Evolutionary conservation across 306 rosid species (phyloP).

Genomic region (Cicer bijugum): DNA sequence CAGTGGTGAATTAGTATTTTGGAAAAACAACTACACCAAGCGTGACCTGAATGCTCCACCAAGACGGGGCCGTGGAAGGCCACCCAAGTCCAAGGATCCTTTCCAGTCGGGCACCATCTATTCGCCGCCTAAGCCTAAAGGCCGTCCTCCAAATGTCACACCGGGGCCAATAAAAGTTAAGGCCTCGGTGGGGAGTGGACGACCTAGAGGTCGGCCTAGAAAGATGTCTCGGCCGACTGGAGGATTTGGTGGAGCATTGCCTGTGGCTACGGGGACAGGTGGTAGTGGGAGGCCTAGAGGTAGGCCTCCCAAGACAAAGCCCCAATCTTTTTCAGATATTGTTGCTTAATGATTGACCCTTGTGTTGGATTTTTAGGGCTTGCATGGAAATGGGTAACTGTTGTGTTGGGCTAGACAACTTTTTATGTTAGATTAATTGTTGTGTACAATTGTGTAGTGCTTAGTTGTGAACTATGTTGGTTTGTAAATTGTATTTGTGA

Average conservation of each 20-base stretch:
- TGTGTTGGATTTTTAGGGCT: conserved; percentile 25
- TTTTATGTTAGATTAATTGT: conserved; percentile 1
- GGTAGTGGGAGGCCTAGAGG: conserved; percentile 61
- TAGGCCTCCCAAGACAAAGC: conserved; percentile 75
- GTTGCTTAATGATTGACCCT: conserved; percentile 50
- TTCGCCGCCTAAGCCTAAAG: conserved; percentile 54
- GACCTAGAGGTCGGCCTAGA: conserved; percentile 78
- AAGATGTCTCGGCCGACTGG: conserved; percentile 58
- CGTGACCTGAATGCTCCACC: conserved; percentile 70
- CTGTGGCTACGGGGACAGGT: fast-evolving
- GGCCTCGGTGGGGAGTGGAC: conserved; percentile 48
- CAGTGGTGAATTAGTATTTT: conserved; percentile 63
- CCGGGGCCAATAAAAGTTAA: conserved; percentile 51
- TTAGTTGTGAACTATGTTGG: background rate
- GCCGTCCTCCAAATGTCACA: conserved; percentile 63
- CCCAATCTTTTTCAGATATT: conserved; percentile 50
- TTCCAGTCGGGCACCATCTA: background rate
- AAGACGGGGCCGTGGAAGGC: conserved; percentile 79
- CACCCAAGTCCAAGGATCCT: conserved; percentile 57
- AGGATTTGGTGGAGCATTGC: conserved; percentile 2
- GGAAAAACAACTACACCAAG: conserved; percentile 76
- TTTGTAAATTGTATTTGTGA: background rate
- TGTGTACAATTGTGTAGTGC: conserved; percentile 44
- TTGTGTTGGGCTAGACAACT: conserved; percentile 19
- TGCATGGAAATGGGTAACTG: conserved; percentile 44